phyloP scores from a whole-genome alignment of 257 asterid species.

The Thymus quinquecostatus region DNA sequence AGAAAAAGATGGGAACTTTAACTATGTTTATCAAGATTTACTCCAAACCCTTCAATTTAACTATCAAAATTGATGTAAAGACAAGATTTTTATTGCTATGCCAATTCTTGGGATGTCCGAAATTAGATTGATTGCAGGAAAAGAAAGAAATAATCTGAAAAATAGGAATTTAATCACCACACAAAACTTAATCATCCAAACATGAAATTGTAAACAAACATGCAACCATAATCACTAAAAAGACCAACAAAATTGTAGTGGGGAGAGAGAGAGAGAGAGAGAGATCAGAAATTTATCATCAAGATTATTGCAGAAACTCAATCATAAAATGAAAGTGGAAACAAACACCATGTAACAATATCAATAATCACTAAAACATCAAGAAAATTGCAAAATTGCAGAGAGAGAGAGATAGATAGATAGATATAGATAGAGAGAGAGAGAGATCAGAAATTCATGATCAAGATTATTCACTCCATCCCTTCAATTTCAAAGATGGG shows the following conservation, averaged over 20 bases:
- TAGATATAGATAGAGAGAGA: background rate
- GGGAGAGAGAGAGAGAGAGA: background rate
- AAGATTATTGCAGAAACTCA: background rate
- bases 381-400: background rate
- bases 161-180: background rate
- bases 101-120: background rate
- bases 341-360: background rate
- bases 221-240: background rate
- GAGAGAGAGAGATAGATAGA: no score
- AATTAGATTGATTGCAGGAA: background rate
- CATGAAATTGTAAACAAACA: background rate
- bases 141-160: background rate
- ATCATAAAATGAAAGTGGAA: background rate
- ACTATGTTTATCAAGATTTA: no score
- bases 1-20: no score
- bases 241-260: background rate
- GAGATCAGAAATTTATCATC: constrained; percentile 2
- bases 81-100: background rate
- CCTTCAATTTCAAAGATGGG: constrained; percentile 1
- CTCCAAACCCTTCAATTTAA: no score
- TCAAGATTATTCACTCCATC: constrained; percentile 15
- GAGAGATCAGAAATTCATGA: background rate
- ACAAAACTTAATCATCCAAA: background rate
- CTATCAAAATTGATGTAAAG: background rate
- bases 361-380: background rate